Base-by-base conservation (phyloP, 2,329 filamentous ascomycete genomes). In the Talaromyces pinophilus region DNA sequence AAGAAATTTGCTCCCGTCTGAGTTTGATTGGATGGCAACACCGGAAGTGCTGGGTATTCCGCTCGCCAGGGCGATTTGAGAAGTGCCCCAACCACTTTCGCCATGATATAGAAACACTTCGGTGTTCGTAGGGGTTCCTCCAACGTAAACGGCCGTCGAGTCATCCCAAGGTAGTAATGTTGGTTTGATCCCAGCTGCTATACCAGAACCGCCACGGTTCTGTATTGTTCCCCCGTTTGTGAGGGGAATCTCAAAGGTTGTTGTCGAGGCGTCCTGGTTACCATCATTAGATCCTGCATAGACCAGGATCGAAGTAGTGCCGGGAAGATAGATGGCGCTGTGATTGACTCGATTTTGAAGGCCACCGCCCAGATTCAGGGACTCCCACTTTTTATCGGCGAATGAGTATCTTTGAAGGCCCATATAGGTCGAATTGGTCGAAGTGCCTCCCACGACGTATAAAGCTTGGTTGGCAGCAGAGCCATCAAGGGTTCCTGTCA, bases 401-500 rank as follows among this genome's bases (percentile, higher is more conserved):
- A 90, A 89, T 2, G 81, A 83, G 73, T 86, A 91, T 70, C 85
- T 81, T 78, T 97, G 93, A 62, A 98, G 77, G 11, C 94, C 94
- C 10, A 86, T 80, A 74, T 95, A 96, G 59, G 81, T 80, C 0
- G 80, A 75, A 17, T 83, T 79, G 66, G 83, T 82, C 66, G 82
- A 80, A n/a, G 83, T 85, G 63, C 94, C 94, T 71, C 94, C 94
- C 44, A 98, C 87, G 57, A 97, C 85, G 75, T 90, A 97, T 35
- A 97, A 83, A 30, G 85, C 90, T 4, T 89, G 84, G 62, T 86
- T 80, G 48, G 82, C 80, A 19, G 83, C 75, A 69, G 90, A 84
- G 22, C 84, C 84, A 25, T 80, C 78, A 8, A 89, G 84, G 28
- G 84, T 86, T 44, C 88, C 88, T 64, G 88, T 88, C 25, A 96